Conservation (phyloP, 2,329 filamentous ascomycete species). For the Trichoderma semiorbis region DNA sequence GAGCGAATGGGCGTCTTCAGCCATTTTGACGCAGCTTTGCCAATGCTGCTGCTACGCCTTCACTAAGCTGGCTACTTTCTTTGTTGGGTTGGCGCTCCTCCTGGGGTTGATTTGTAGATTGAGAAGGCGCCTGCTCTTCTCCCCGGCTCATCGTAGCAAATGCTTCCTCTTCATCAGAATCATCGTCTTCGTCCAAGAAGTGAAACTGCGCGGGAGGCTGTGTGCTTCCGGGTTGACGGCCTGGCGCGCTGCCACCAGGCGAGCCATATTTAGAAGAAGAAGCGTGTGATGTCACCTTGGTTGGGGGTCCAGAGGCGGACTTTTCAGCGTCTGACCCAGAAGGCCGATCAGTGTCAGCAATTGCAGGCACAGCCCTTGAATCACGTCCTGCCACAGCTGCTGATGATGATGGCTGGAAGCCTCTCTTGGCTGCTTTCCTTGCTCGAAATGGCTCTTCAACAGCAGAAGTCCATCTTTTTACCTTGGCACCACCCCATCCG, state of each 20-base stretch:
- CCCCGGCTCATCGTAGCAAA: slow-evolving; percentile 46
- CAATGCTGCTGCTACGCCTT: slow-evolving; percentile 58
- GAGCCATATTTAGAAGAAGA: slow-evolving; percentile 3
- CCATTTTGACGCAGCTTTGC: slow-evolving; percentile 51
- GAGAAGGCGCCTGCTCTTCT: slow-evolving; percentile 39
- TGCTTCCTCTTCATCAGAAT: slow-evolving; percentile 36
- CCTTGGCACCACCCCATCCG: slow-evolving; percentile 95
- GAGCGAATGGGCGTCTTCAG: neutral
- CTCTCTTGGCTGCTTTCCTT: slow-evolving; percentile 60
- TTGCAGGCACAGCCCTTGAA: neutral
- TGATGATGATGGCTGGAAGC: neutral
- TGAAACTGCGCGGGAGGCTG: slow-evolving; percentile 33
- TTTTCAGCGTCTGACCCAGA: slow-evolving; percentile 38
- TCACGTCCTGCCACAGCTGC: neutral
- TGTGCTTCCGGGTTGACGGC: neutral
- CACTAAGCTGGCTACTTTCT: slow-evolving; percentile 44
- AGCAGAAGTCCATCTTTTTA: slow-evolving; percentile 76
- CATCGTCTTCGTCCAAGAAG: slow-evolving; percentile 42
- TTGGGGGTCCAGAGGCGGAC: slow-evolving; percentile 40
- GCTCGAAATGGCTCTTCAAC: slow-evolving; percentile 83
- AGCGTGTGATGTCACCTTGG: slow-evolving; percentile 35
- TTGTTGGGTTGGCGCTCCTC: slow-evolving; percentile 24
- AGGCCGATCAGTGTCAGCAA: slow-evolving; percentile 19
- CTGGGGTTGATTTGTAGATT: slow-evolving; percentile 20
- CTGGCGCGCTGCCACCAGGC: neutral